Conservation (phyloP, 768 basidiomycete genomes). For the Amyloporia xantha region DNA sequence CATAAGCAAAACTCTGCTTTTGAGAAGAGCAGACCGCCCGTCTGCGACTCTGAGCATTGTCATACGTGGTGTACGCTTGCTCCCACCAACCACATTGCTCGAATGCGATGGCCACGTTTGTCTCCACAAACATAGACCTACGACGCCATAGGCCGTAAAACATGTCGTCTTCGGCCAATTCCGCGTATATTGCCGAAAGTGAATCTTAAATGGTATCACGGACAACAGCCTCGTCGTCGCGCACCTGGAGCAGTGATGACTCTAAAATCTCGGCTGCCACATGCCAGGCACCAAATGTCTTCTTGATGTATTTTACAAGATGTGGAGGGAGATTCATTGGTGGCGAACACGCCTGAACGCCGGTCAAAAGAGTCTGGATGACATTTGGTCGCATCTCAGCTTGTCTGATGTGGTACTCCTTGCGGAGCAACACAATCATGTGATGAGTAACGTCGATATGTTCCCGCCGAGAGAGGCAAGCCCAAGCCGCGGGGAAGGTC, state of each 20-base stretch:
- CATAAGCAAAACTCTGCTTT: slow-evolving; percentile 96
- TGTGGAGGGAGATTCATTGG: slow-evolving; percentile 89
- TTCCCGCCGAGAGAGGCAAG: slow-evolving; percentile 77
- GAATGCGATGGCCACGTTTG: slow-evolving; percentile 79
- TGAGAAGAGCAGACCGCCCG: slow-evolving; percentile 79
- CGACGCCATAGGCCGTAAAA: slow-evolving; percentile 96
- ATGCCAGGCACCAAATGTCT: slow-evolving; percentile 97
- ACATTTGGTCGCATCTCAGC: slow-evolving; percentile 86
- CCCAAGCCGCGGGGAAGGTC: slow-evolving; percentile 82
- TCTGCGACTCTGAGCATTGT: slow-evolving; percentile 79
- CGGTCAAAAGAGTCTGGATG: slow-evolving; percentile 83
- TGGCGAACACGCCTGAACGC: slow-evolving; percentile 79
- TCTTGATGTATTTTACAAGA: slow-evolving; percentile 91
- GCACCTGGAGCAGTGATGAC: slow-evolving; percentile 66
- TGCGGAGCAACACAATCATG: slow-evolving; percentile 84
- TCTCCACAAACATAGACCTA: slow-evolving; percentile 83
- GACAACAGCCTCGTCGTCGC: slow-evolving; percentile 73
- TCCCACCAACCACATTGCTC: slow-evolving; percentile 99
- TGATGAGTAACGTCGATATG: slow-evolving; percentile 86
- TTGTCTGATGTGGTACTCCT: slow-evolving; percentile 90
- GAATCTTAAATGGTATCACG: slow-evolving; percentile 86
- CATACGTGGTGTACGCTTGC: slow-evolving; percentile 82
- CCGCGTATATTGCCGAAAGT: slow-evolving; percentile 91
- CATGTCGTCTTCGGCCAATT: slow-evolving; percentile 92
- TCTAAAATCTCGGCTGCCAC: slow-evolving; percentile 81